Conservation (phyloP, 192 early-diverging fungal species). For the Coemansia sp. region DNA sequence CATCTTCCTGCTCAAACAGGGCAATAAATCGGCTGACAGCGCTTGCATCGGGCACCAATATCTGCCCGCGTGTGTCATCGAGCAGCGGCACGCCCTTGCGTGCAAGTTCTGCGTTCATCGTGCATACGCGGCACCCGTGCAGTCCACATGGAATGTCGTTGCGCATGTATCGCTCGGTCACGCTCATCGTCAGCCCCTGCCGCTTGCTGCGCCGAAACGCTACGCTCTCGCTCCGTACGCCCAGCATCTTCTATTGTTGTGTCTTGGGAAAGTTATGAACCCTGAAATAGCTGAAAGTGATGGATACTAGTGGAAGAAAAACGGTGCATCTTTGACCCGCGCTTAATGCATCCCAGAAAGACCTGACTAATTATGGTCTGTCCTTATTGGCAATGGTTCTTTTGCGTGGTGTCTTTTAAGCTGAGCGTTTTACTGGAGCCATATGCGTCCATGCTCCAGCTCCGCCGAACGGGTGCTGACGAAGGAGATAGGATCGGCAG, state of each 20-base stretch:
- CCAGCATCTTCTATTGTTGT: slow-evolving; percentile 14
- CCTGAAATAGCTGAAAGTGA: neutral
- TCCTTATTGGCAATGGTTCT: neutral
- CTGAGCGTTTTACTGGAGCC: too few relatives aligned
- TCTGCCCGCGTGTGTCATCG: neutral
- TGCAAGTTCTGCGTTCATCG: slow-evolving; percentile 19
- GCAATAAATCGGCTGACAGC: slow-evolving; percentile 64
- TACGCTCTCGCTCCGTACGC: slow-evolving; percentile 33
- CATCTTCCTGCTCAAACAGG: slow-evolving; percentile 65
- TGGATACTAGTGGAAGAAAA: neutral
- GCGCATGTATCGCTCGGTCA: slow-evolving; percentile 42
- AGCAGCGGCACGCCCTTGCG: slow-evolving; percentile 30
- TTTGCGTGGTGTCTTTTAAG: too few relatives aligned
- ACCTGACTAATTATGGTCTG: neutral
- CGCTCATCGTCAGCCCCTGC: slow-evolving; percentile 45
- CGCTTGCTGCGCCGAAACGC: slow-evolving; percentile 51
- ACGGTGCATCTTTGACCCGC: neutral
- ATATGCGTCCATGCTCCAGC: too few relatives aligned
- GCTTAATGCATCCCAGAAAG: neutral
- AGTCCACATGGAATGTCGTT: slow-evolving; percentile 40
- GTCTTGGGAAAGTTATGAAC: neutral
- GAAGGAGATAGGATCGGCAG: neutral
- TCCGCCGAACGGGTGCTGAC: too few relatives aligned
- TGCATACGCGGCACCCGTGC: slow-evolving; percentile 20
- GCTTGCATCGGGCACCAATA: slow-evolving; percentile 40